Percentiles rank a stretch among this genome's conserved stretches.
phyloP scores from a whole-genome alignment of 345 rosid species.

The Combretum micranthum region DNA sequence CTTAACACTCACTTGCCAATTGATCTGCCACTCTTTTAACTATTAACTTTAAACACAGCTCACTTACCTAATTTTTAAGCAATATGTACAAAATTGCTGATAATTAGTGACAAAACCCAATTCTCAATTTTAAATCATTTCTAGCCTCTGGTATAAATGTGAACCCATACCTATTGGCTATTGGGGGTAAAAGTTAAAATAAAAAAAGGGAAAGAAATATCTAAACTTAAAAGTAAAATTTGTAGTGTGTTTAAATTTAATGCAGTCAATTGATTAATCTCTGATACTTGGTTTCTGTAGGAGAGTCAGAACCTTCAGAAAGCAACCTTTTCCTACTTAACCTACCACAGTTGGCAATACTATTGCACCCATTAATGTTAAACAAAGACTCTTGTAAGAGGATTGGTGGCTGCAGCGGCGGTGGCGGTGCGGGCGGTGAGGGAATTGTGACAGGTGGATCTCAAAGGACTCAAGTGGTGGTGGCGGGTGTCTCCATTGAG shows the following conservation, averaged over 20 bases:
- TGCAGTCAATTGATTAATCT: conserved; percentile 28
- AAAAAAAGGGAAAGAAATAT: conserved; percentile 14
- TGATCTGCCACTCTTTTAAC: too few relatives aligned
- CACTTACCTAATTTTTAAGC: too few relatives aligned
- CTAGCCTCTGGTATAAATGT: too few relatives aligned
- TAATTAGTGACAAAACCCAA: too few relatives aligned
- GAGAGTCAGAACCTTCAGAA: conserved; percentile 47
- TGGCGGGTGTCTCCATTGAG: conserved; percentile 96
- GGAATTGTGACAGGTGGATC: conserved; percentile 78
- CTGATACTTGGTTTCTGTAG: conserved; percentile 54
- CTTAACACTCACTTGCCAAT: too few relatives aligned
- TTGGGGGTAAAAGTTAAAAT: too few relatives aligned
- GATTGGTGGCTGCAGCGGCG: conserved; percentile 38
- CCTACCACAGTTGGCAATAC: conserved; percentile 34
- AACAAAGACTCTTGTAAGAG: neutral
- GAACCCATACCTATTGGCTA: too few relatives aligned
- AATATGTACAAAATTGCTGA: too few relatives aligned
- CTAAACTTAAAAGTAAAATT: conserved; percentile 3
- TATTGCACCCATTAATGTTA: conserved; percentile 13
- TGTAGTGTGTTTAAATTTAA: conserved; percentile 32
- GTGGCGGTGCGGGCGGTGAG: conserved; percentile 37
- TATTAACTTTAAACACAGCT: too few relatives aligned
- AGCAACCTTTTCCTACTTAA: conserved; percentile 56
- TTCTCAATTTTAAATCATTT: too few relatives aligned
- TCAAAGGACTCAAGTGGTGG: conserved; percentile 88